These are phyloP conservation scores for Fusarium proliferatum DNA, from an alignment of 2,329 filamentous ascomycete species.

Conservation along the genomic window DNA sequence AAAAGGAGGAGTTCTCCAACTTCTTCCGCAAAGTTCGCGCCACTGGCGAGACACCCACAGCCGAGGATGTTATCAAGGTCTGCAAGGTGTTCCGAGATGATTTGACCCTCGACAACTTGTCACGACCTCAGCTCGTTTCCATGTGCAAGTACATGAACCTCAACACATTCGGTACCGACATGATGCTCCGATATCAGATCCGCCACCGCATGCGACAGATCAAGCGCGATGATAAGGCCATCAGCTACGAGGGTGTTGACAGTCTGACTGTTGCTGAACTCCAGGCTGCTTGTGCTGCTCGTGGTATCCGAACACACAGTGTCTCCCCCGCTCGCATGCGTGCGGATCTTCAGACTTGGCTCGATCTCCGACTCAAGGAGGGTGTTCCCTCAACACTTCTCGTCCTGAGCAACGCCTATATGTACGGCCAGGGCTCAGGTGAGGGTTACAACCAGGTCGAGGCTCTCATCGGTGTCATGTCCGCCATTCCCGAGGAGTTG, in stretches of 20 bases:
- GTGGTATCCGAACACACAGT: conserved; percentile 91
- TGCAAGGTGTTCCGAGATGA: conserved; percentile 99
- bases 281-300: conserved; percentile 89
- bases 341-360: conserved; percentile 91
- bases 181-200: conserved; percentile 96
- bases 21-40: conserved; percentile 97
- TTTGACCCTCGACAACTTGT: conserved; percentile 95
- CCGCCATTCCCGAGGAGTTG: conserved; percentile 94
- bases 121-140: conserved; percentile 91
- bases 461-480: conserved; percentile 89
- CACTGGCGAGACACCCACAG: conserved; percentile 89
- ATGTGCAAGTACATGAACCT: conserved; percentile 99
- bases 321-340: conserved; percentile 89
- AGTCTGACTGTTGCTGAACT: conserved; percentile 93
- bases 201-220: conserved; percentile 99
- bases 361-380: conserved; percentile 91
- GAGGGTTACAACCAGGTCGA: conserved; percentile 93
- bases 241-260: conserved; percentile 92
- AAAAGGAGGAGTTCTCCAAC: conserved; percentile 92
- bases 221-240: conserved; percentile 96
- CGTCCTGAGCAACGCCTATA: conserved; percentile 96
- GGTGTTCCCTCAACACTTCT: conserved; percentile 96
- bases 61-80: conserved; percentile 95
- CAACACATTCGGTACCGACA: conserved; percentile 95
- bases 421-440: conserved; percentile 91